Evolutionary conservation across 441 rosid genomes (phyloP).

Genomic region (Croton laevigatus): DNA sequence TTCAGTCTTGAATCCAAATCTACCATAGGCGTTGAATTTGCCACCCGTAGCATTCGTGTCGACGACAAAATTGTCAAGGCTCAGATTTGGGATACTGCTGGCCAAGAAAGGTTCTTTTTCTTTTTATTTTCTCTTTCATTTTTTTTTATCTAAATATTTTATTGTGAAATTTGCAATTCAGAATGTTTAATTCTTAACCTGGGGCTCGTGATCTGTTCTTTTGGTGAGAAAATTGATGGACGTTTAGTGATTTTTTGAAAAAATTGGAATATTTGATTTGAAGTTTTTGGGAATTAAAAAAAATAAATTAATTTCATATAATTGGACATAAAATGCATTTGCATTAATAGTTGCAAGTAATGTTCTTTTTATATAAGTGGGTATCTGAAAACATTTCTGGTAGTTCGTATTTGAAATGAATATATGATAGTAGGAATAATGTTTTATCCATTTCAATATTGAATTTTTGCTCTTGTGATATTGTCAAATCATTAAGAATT

Average conservation of each 20-base stretch:
- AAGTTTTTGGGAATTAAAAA: neutral
- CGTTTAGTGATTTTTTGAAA: neutral
- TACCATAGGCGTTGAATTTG: conserved; percentile 75
- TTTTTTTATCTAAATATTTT: neutral
- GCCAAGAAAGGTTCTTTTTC: conserved; percentile 53
- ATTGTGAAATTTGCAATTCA: neutral
- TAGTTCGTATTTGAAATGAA: neutral
- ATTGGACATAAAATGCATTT: neutral
- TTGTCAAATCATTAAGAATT: neutral
- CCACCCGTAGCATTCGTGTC: conserved; percentile 64
- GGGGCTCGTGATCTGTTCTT: neutral
- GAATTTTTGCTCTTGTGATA: too few relatives aligned
- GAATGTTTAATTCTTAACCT: neutral
- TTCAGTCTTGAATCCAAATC: conserved; percentile 77
- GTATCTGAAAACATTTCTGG: neutral
- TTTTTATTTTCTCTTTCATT: neutral
- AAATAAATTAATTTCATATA: neutral
- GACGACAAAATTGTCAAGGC: conserved; percentile 72
- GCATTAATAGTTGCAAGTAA: too few relatives aligned
- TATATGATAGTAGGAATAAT: neutral
- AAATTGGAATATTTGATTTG: neutral
- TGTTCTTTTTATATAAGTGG: neutral
- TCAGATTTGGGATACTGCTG: conserved; percentile 81
- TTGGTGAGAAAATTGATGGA: neutral
- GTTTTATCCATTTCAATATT: too few relatives aligned